Evolutionary conservation across 345 rosid genomes (phyloP).

Genomic region (Populus euphratica): DNA sequence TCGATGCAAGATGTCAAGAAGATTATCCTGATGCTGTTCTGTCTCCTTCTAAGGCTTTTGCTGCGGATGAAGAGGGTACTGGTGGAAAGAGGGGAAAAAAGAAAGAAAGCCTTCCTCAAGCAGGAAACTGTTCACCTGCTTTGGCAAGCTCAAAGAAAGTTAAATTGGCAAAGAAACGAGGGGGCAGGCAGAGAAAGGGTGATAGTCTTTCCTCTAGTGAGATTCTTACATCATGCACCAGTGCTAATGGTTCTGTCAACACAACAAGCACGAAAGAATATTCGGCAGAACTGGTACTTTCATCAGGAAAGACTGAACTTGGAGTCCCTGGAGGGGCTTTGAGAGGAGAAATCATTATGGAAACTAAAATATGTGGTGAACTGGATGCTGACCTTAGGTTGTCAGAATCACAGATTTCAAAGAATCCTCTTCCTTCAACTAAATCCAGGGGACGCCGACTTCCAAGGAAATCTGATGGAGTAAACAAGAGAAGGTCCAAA

Average conservation of each 20-base stretch:
- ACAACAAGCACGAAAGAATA: slow-evolving; percentile 28
- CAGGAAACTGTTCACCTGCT: slow-evolving; percentile 27
- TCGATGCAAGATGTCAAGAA: slow-evolving; percentile 38
- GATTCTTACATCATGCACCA: slow-evolving; percentile 21
- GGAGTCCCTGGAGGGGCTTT: slow-evolving; percentile 24
- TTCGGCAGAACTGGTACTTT: slow-evolving; percentile 19
- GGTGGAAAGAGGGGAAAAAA: slow-evolving; percentile 43
- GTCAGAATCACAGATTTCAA: slow-evolving; percentile 24
- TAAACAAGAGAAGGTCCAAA: slow-evolving; percentile 45
- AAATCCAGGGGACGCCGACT: slow-evolving; percentile 30
- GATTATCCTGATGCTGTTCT: slow-evolving; percentile 33
- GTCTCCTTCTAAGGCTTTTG: slow-evolving; percentile 33
- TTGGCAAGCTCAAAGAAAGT: slow-evolving; percentile 27
- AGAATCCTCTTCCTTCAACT: slow-evolving; percentile 28
- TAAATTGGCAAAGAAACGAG: slow-evolving; percentile 42
- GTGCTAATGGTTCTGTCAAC: slow-evolving; percentile 30
- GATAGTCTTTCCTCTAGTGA: slow-evolving; percentile 25
- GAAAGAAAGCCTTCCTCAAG: slow-evolving; percentile 36
- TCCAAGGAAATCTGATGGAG: slow-evolving; percentile 42
- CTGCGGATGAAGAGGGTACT: slow-evolving; percentile 27
- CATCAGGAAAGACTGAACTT: slow-evolving; percentile 25
- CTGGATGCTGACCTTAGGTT: slow-evolving; percentile 16
- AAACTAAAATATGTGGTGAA: slow-evolving; percentile 17
- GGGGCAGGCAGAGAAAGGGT: slow-evolving; percentile 24
- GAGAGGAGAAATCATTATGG: slow-evolving; percentile 15